These are phyloP conservation scores for Dactylellina sp. DNA, from an alignment of 2,329 filamentous ascomycete species.

Conservation along the genomic window DNA sequence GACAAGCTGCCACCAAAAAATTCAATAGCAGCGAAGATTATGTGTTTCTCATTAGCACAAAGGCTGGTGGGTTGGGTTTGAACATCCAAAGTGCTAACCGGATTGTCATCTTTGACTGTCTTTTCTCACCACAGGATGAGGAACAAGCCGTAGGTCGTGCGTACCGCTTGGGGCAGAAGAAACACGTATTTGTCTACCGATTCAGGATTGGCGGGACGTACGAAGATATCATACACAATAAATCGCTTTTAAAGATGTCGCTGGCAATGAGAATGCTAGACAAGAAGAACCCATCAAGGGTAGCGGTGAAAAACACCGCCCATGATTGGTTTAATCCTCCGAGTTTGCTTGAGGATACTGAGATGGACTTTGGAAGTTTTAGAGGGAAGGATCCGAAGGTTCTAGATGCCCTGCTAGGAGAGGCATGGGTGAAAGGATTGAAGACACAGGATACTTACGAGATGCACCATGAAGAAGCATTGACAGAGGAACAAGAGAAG, in stretches of 20 bases:
- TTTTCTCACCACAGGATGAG: slow-evolving; percentile 83
- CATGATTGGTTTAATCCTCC: slow-evolving; percentile 72
- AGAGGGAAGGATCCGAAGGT: slow-evolving; percentile 72
- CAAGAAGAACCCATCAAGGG: slow-evolving; percentile 79
- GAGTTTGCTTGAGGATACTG: slow-evolving; percentile 62
- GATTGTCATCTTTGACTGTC: slow-evolving; percentile 86
- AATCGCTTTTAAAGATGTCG: slow-evolving; percentile 83
- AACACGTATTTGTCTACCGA: slow-evolving; percentile 85
- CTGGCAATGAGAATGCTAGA: slow-evolving; percentile 84
- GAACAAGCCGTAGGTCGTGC: slow-evolving; percentile 88
- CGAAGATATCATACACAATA: slow-evolving; percentile 79
- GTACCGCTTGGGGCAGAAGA: slow-evolving; percentile 85
- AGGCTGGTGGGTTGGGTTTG: slow-evolving; percentile 81
- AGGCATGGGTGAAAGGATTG: slow-evolving; percentile 69
- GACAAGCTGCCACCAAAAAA: slow-evolving; percentile 73
- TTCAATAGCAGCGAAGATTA: slow-evolving; percentile 71
- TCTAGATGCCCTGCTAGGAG: slow-evolving; percentile 68
- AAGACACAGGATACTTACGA: slow-evolving; percentile 79
- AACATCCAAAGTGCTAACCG: slow-evolving; percentile 87
- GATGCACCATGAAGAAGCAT: slow-evolving; percentile 73
- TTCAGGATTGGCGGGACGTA: slow-evolving; percentile 82
- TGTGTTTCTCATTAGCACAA: slow-evolving; percentile 84
- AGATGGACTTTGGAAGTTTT: slow-evolving; percentile 67
- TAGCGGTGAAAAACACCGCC: slow-evolving; percentile 69
- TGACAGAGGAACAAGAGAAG: slow-evolving; percentile 71